A percentile compares a stretch with the other conserved stretches of the same genome.
phyloP scores from a whole-genome alignment of 345 rosid species.

The Camelina sativa region DNA sequence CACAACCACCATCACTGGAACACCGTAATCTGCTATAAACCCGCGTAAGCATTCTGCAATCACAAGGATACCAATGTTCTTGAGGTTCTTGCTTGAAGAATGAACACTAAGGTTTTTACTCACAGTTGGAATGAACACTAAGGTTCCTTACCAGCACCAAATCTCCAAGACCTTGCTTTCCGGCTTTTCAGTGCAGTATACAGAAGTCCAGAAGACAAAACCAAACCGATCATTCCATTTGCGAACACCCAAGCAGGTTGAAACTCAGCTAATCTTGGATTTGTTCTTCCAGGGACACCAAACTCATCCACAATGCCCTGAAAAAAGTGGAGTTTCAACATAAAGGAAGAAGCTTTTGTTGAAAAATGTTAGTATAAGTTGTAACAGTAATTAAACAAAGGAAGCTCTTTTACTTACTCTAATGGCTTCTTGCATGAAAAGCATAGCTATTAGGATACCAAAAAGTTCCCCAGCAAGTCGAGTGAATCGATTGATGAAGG shows the following conservation, averaged over 20 bases:
- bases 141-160: conserved; percentile 73
- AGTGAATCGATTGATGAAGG: conserved; percentile 92
- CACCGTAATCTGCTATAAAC: conserved; percentile 88
- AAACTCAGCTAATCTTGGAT: conserved; percentile 60
- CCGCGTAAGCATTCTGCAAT: conserved; percentile 75
- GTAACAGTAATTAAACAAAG: not conserved
- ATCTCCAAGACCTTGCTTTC: conserved; percentile 87
- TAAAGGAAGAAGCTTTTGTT: conserved; percentile 12
- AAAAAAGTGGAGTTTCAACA: conserved; percentile 8
- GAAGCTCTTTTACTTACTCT: conserved; percentile 52
- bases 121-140: not conserved
- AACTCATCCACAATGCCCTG: conserved; percentile 93
- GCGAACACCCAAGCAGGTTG: conserved; percentile 90
- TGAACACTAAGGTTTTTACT: not conserved
- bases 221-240: conserved; percentile 90
- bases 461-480: conserved; percentile 92
- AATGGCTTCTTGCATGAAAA: conserved; percentile 93
- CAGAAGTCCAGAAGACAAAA: conserved; percentile 81
- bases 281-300: conserved; percentile 75
- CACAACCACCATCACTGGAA: conserved; percentile 86
- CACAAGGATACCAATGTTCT: conserved; percentile 11
- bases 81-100: conserved; percentile 3
- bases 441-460: conserved; percentile 93
- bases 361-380: conserved; percentile 5
- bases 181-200: conserved; percentile 76